Conservation (phyloP, 2,329 filamentous ascomycete species). For the Aspergillus phoenicis region DNA sequence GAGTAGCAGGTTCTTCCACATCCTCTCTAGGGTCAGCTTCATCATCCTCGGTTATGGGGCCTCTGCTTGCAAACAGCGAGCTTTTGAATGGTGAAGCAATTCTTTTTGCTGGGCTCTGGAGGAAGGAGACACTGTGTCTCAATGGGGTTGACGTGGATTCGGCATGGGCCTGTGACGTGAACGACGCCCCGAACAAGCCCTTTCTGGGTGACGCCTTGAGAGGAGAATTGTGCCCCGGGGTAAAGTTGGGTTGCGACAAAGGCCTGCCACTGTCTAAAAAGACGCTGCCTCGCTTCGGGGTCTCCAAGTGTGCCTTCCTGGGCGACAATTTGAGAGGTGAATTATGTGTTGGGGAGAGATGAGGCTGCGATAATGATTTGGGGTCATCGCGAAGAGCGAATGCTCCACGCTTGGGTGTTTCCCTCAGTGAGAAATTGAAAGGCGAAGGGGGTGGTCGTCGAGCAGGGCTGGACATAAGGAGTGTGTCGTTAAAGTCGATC, state of each 20-base stretch:
- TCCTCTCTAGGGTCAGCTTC: not conserved
- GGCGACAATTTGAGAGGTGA: constrained; percentile 49
- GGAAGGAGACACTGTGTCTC: constrained; percentile 27
- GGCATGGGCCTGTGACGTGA: constrained; percentile 35
- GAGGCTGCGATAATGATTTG: constrained; percentile 24
- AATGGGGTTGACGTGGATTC: constrained; percentile 39
- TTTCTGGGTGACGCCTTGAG: constrained; percentile 28
- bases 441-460: constrained; percentile 49
- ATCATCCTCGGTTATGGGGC: constrained; percentile 12
- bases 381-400: constrained; percentile 28
- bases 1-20: constrained; percentile 1
- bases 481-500: constrained; percentile 35
- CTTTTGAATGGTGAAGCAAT: constrained; percentile 41
- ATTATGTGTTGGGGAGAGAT: constrained; percentile 34
- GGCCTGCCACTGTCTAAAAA: constrained; percentile 9
- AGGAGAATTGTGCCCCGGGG: constrained; percentile 21
- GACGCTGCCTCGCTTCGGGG: constrained; percentile 19
- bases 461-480: constrained; percentile 48
- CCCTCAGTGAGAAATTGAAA: constrained; percentile 45
- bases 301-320: constrained; percentile 37
- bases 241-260: constrained; percentile 24
- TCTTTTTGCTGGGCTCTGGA: constrained; percentile 3
- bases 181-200: constrained; percentile 38
- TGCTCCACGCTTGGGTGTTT: constrained; percentile 42
- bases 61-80: constrained; percentile 24